These are phyloP conservation scores for Macrocybe gigantea DNA, from an alignment of 768 basidiomycete species.

Conservation along the genomic window DNA sequence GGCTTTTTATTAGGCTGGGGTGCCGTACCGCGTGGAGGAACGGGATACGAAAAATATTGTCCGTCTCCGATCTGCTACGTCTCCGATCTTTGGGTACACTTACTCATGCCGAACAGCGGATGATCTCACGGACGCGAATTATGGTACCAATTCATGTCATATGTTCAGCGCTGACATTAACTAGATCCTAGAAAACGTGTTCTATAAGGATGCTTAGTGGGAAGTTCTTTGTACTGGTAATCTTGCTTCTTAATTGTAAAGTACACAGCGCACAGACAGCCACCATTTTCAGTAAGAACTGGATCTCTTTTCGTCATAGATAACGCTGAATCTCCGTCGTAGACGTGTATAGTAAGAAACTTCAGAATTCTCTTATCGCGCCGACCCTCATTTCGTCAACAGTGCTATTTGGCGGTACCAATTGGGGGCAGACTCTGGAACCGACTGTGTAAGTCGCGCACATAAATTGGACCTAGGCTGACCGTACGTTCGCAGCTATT, in stretches of 20 bases:
- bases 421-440: constrained; percentile 54
- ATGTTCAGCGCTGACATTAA: background rate
- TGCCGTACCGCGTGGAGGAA: constrained; percentile 32
- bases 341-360: constrained; percentile 42
- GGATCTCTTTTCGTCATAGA: constrained; percentile 4
- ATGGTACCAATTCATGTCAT: constrained; percentile 20
- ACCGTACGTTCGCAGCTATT: constrained; percentile 18
- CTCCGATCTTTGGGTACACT: background rate
- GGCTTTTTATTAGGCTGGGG: constrained; percentile 44
- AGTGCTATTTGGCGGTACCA: constrained; percentile 62
- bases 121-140: constrained; percentile 37
- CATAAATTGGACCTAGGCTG: background rate
- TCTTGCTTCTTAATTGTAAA: background rate
- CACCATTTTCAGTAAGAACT: constrained; percentile 41
- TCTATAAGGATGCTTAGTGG: constrained; percentile 48
- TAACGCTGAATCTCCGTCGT: constrained; percentile 11
- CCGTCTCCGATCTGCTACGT: constrained; percentile 14
- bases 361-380: background rate
- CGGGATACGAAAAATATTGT: constrained; percentile 48
- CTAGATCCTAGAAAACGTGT: constrained; percentile 35
- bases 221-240: constrained; percentile 7
- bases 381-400: background rate
- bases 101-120: constrained; percentile 16
- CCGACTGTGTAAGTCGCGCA: constrained; percentile 37
- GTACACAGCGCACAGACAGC: constrained; percentile 34